phyloP scores from a whole-genome alignment of 2,329 filamentous ascomycete species.

The Aspergillus hiratsukae region DNA sequence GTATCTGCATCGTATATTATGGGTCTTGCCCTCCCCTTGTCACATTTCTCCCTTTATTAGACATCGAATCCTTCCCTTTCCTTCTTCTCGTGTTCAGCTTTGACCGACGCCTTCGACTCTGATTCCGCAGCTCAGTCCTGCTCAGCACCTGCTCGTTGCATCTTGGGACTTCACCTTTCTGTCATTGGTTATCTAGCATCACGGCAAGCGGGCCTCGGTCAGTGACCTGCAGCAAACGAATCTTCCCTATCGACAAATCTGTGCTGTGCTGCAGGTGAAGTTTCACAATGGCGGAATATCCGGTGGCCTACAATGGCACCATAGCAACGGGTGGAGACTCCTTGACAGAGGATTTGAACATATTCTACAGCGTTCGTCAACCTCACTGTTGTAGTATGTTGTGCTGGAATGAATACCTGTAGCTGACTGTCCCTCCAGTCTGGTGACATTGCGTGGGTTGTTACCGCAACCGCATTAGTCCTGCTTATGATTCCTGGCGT shows the following conservation, averaged over 20 bases:
- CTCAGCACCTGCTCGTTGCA: background rate
- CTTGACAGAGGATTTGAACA: slow-evolving; percentile 67
- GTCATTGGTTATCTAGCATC: background rate
- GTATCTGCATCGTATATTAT: slow-evolving; percentile 15
- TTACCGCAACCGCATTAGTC: slow-evolving; percentile 71
- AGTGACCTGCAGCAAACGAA: background rate
- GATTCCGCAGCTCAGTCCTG: background rate
- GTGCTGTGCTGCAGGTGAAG: background rate
- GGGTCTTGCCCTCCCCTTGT: slow-evolving; percentile 5
- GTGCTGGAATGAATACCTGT: background rate
- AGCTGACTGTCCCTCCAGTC: slow-evolving; percentile 46
- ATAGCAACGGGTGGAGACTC: slow-evolving; percentile 61
- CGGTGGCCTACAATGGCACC: slow-evolving; percentile 59
- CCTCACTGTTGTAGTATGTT: slow-evolving; percentile 5
- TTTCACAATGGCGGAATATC: slow-evolving; percentile 31
- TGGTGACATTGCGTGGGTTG: slow-evolving; percentile 78
- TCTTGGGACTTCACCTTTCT: background rate
- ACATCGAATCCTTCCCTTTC: background rate
- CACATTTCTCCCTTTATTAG: background rate
- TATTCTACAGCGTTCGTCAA: slow-evolving; percentile 63
- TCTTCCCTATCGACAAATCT: background rate
- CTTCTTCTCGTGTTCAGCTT: background rate
- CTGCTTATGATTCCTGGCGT: slow-evolving; percentile 91
- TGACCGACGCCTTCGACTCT: background rate
- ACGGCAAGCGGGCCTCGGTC: background rate